These are phyloP conservation scores for Papiliotrema fonsecae DNA, from an alignment of 1,284 basidiomycete genomes.

Conservation along the genomic window DNA sequence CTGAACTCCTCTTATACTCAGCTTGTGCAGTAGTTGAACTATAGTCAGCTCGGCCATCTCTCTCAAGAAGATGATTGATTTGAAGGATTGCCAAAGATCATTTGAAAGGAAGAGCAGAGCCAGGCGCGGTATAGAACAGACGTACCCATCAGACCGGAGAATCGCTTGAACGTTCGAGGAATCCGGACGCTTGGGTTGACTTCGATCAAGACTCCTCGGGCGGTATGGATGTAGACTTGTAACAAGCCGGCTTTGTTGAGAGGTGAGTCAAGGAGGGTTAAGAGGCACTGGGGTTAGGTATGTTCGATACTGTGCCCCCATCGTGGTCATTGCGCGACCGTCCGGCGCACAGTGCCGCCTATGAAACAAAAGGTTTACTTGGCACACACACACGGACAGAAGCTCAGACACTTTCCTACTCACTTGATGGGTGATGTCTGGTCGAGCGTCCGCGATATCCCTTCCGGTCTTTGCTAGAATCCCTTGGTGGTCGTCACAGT, in stretches of 20 bases:
- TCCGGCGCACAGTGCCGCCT: no score
- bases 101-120: neutral
- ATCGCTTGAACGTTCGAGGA: slow-evolving; percentile 96
- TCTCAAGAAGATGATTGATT: neutral
- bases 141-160: slow-evolving; percentile 96
- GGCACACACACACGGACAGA: no score
- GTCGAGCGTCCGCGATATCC: slow-evolving; percentile 95
- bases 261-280: slow-evolving; percentile 95
- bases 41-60: slow-evolving; percentile 5
- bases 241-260: slow-evolving; percentile 95
- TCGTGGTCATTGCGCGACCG: no score
- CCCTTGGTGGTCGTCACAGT: slow-evolving; percentile 99
- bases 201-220: slow-evolving; percentile 94
- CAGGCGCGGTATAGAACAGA: slow-evolving; percentile 9
- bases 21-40: slow-evolving; percentile 96
- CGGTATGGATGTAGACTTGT: slow-evolving; percentile 98
- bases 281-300: slow-evolving; percentile 63
- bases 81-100: neutral
- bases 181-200: slow-evolving; percentile 98
- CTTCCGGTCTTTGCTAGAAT: slow-evolving; percentile 95
- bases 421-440: slow-evolving; percentile 98
- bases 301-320: no score
- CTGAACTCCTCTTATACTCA: slow-evolving; percentile 91
- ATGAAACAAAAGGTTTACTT: no score
- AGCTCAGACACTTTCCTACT: no score